Evolutionary conservation across 345 rosid genomes (phyloP).

Genomic region (Bretschneidera sinensis): DNA sequence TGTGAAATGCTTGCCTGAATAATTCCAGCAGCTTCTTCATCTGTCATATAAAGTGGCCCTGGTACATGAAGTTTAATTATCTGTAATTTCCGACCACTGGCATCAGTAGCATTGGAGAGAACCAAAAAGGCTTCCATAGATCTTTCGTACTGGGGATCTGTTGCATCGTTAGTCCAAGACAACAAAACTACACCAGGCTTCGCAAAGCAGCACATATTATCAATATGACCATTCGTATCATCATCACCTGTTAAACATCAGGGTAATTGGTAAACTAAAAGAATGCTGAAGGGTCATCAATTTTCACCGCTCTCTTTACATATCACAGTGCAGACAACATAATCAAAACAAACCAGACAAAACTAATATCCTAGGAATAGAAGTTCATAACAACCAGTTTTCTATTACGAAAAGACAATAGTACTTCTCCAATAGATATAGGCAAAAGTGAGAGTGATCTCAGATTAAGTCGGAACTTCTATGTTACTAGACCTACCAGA

Average conservation of each 20-base stretch:
- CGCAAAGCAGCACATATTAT: constrained; percentile 91
- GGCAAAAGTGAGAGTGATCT: not conserved
- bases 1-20: constrained; percentile 41
- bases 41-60: constrained; percentile 80
- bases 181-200: constrained; percentile 83
- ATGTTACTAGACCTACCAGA: no score
- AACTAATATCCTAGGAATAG: not conserved
- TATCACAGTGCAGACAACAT: not conserved
- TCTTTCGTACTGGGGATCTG: constrained; percentile 70
- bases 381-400: not conserved
- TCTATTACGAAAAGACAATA: no score
- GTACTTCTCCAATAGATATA: no score
- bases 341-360: not conserved
- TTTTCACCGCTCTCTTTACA: not conserved
- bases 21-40: constrained; percentile 77
- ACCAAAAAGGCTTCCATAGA: constrained; percentile 57
- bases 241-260: constrained; percentile 67
- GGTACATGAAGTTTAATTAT: constrained; percentile 77
- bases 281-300: not conserved
- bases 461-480: not conserved
- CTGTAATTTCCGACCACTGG: constrained; percentile 61
- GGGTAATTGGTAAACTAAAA: not conserved
- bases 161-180: constrained; percentile 73
- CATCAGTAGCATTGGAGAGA: constrained; percentile 63
- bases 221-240: constrained; percentile 96